phyloP scores from a whole-genome alignment of 2,329 filamentous ascomycete species.

The Aspergillus flavus region DNA sequence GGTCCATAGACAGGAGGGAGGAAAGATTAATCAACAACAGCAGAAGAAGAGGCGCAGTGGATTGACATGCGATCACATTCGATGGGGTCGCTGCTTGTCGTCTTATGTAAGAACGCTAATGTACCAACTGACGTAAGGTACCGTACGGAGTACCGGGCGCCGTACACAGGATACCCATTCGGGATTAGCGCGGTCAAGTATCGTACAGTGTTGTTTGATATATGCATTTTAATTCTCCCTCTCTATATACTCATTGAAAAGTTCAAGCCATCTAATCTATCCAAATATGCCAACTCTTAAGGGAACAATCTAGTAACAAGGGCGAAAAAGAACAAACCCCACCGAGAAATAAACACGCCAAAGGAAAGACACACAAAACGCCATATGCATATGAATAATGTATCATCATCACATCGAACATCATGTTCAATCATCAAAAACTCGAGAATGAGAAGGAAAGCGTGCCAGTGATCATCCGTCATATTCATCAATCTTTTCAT shows the following conservation, averaged over 20 bases:
- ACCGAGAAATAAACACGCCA: not conserved
- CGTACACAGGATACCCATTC: not conserved
- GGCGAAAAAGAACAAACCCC: not conserved
- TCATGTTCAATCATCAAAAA: not conserved
- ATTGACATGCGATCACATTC: not conserved
- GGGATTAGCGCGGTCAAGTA: not conserved
- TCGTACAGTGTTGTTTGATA: not conserved
- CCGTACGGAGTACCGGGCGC: not conserved
- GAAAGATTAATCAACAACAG: slow-evolving; percentile 6
- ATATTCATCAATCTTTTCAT: slow-evolving; percentile 2
- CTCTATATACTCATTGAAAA: not conserved
- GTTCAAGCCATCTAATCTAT: not conserved
- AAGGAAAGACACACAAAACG: slow-evolving; percentile 7
- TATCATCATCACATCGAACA: not conserved
- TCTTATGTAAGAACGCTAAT: slow-evolving; percentile 1
- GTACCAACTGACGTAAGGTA: slow-evolving; percentile 1
- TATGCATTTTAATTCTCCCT: not conserved
- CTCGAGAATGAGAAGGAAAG: slow-evolving; percentile 4
- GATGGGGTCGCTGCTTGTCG: not conserved
- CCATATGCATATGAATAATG: slow-evolving; percentile 6
- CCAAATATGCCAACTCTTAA: not conserved
- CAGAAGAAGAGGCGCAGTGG: slow-evolving; percentile 6
- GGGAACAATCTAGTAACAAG: not conserved
- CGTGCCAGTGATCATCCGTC: not conserved
- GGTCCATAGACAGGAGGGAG: slow-evolving; percentile 31